These are phyloP conservation scores for Leccinum subgranulosum DNA, from an alignment of 768 basidiomycete species.

Conservation along the genomic window DNA sequence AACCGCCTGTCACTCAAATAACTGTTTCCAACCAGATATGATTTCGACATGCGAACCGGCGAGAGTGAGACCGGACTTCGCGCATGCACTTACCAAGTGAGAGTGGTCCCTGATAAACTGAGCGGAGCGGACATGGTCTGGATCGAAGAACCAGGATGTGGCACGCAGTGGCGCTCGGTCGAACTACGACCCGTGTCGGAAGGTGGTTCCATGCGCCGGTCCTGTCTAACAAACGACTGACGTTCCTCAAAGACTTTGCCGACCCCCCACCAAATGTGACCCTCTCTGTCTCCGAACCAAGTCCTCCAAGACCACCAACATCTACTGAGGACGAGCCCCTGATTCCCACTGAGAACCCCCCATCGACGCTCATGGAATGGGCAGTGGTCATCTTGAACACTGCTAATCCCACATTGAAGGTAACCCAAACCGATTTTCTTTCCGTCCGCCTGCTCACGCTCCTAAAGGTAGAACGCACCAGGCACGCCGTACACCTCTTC, in stretches of 20 bases:
- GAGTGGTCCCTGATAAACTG: no score
- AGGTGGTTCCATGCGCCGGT: no score
- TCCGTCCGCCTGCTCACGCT: neutral
- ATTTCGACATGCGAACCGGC: slow-evolving; percentile 49
- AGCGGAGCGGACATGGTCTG: no score
- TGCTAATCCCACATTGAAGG: slow-evolving; percentile 20
- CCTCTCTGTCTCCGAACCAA: neutral
- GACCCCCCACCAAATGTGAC: slow-evolving; percentile 49
- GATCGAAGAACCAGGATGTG: no score
- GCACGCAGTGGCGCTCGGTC: slow-evolving; percentile 47
- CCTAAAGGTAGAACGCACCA: slow-evolving; percentile 55
- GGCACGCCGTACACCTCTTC: slow-evolving; percentile 66
- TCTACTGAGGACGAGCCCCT: neutral
- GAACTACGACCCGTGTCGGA: slow-evolving; percentile 55
- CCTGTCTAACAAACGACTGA: neutral
- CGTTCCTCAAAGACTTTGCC: slow-evolving; percentile 49
- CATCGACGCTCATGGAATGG: slow-evolving; percentile 74
- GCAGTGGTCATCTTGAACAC: slow-evolving; percentile 79
- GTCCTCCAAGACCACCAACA: neutral
- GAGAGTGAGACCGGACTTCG: slow-evolving; percentile 47
- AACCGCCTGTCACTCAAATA: no score
- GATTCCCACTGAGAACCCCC: slow-evolving; percentile 13
- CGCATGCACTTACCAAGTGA: slow-evolving; percentile 44
- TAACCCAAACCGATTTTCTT: neutral
- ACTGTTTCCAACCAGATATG: no score